A percentile compares a stretch with the other conserved stretches of the same genome.
Conservation (phyloP, 495 filamentous ascomycete species). For the Neurospora sp. region DNA sequence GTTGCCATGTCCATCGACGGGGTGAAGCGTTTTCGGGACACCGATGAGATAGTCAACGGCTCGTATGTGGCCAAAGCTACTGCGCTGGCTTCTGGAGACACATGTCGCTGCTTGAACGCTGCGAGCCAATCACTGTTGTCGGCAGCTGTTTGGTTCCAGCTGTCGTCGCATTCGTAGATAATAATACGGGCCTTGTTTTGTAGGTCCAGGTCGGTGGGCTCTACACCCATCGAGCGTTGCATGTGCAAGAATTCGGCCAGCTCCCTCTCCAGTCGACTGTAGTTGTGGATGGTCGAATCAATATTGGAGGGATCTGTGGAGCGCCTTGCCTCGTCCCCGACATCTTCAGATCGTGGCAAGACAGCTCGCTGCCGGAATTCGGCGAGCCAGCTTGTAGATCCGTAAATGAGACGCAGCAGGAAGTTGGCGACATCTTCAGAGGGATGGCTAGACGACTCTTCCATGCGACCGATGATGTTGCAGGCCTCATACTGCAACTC, state of each 20-base stretch:
- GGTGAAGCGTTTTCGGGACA: background rate
- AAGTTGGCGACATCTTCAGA: slow-evolving; percentile 38
- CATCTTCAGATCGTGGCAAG: slow-evolving; percentile 41
- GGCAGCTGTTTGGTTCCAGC: slow-evolving; percentile 63
- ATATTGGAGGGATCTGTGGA: slow-evolving; percentile 41
- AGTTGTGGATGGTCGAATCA: slow-evolving; percentile 44
- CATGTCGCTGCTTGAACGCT: slow-evolving; percentile 33
- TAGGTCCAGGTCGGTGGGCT: slow-evolving; percentile 51
- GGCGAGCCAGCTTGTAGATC: slow-evolving; percentile 35
- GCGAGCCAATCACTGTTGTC: slow-evolving; percentile 55
- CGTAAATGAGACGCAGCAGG: slow-evolving; percentile 35
- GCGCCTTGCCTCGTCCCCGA: slow-evolving; percentile 31
- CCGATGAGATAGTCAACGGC: slow-evolving; percentile 9
- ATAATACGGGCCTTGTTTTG: slow-evolving; percentile 54
- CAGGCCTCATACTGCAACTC: slow-evolving; percentile 44
- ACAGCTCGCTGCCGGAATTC: slow-evolving; percentile 37
- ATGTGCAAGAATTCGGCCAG: slow-evolving; percentile 45
- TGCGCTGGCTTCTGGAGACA: slow-evolving; percentile 3
- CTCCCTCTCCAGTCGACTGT: slow-evolving; percentile 47
- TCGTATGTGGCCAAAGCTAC: background rate
- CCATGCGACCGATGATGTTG: slow-evolving; percentile 38
- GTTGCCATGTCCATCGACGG: background rate
- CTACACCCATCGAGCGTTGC: slow-evolving; percentile 37
- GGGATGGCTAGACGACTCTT: slow-evolving; percentile 32
- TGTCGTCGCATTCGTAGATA: slow-evolving; percentile 55